phyloP scores from a whole-genome alignment of 305 asterid genomes.

The Rubia tinctorum region DNA sequence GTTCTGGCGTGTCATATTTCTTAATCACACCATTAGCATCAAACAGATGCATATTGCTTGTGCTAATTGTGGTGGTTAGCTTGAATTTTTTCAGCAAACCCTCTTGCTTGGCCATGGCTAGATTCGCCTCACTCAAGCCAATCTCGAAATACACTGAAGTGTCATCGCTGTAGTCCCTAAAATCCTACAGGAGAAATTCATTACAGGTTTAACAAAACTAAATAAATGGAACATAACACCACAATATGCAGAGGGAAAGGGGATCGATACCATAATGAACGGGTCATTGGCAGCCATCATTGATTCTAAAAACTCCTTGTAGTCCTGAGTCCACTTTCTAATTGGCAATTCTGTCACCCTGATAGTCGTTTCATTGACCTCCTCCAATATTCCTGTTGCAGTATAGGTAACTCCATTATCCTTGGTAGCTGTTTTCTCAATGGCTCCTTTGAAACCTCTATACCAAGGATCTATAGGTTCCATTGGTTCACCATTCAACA shows the following conservation, averaged over 20 bases:
- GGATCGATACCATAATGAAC: conserved; percentile 59
- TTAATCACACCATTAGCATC: conserved; percentile 74
- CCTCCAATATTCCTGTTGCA: conserved; percentile 65
- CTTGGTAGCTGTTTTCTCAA: conserved; percentile 63
- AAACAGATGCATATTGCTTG: conserved; percentile 91
- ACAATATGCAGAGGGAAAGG: neutral
- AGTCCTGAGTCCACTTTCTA: conserved; percentile 90
- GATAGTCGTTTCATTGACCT: conserved; percentile 60
- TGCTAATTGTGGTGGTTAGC: conserved; percentile 65
- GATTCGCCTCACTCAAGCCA: conserved; percentile 47
- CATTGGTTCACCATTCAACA: conserved; percentile 71
- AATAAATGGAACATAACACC: neutral
- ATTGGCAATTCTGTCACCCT: conserved; percentile 83
- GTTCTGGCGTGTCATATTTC: conserved; percentile 93
- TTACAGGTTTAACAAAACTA: conserved; percentile 12
- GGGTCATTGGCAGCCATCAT: conserved; percentile 73
- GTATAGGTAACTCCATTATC: conserved; percentile 67
- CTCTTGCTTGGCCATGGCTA: conserved; percentile 60
- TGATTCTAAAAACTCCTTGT: conserved; percentile 85
- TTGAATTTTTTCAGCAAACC: conserved; percentile 71
- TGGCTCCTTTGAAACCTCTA: conserved; percentile 73
- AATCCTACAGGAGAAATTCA: conserved; percentile 34
- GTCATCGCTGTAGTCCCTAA: conserved; percentile 63
- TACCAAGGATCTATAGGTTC: conserved; percentile 95
- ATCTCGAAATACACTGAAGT: conserved; percentile 64